Base-by-base conservation (phyloP, 1,284 basidiomycete species). In the Ceratobasidium sp. region DNA sequence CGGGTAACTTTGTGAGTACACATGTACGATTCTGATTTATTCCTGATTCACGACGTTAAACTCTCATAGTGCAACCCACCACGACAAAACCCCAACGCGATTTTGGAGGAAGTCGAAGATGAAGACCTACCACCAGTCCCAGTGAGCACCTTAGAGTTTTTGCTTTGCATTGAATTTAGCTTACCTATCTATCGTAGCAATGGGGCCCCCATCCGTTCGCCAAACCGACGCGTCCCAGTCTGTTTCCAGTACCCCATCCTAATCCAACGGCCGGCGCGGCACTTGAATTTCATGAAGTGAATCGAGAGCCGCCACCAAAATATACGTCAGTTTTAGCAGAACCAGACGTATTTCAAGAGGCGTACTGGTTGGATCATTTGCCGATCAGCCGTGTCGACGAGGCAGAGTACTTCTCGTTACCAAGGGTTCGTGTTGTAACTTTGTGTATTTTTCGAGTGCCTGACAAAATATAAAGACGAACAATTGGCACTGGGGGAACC, bases 401-500 rank as follows among this genome's bases (percentile, higher is more conserved):
- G 6, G 44, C 23, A 13, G 4, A 53, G 13, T 51, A 33, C 28
- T 53, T 49, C 46, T 13, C 23, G 3, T 12, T 33, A 9, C 66
- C 20, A 28, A 33, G 46, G 20, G 66, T 68, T 1, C 2, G 66
- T 68, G 44, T 5, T 51, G n/a, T 42, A 4, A 2, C 2, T 23
- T 1, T 51, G 1, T 5, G 23, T 18, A 4, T n/a, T 51, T 51
- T 3, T 51, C 46, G 12, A 53, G 23, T 51, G 20, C 33, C 28
- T 51, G 51, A 44, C 15, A 15, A 18, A 33, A 20, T 1, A 1
- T 7, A 3, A 28, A 60, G 56, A 33, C 3, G 2, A 2, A 12
- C 28, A 44, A 68, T 2, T 79, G 81, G 3, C 80, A 82, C 10
- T 83, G 81, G 44, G 49, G 70, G 9, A 82, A 80, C 66, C 81